Evolutionary conservation across 2,329 filamentous ascomycete genomes (phyloP).

Genomic region (Lasiodiplodia sp.): DNA sequence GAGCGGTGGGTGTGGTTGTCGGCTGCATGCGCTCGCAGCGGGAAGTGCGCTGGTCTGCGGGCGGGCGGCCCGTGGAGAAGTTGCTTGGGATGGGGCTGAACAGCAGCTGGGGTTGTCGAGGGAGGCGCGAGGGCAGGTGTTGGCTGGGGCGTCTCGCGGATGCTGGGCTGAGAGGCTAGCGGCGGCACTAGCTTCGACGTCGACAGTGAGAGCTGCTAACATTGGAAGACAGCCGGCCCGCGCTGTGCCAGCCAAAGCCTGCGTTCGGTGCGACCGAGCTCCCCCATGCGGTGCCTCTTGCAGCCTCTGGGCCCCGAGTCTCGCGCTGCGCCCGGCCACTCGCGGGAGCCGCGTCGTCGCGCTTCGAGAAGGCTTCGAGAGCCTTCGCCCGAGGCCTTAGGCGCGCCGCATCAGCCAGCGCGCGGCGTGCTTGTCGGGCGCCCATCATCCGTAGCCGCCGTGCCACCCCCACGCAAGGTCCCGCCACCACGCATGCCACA

Average conservation of each 20-base stretch:
- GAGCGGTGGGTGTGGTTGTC: constrained; percentile 30
- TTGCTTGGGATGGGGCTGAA: constrained; percentile 27
- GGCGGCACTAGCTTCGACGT: constrained; percentile 13
- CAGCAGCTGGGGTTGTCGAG: constrained; percentile 21
- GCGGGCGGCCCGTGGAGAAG: constrained; percentile 28
- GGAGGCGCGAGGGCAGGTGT: constrained; percentile 19
- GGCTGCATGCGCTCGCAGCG: constrained; percentile 32
- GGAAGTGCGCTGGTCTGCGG: constrained; percentile 41
- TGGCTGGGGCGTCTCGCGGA: constrained; percentile 17
- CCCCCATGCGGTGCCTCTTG: constrained; percentile 21
- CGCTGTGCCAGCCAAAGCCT: not conserved
- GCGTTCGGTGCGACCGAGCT: constrained; percentile 14
- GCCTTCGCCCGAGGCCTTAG: not conserved
- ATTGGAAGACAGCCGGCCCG: constrained; percentile 13
- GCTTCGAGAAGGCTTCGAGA: constrained; percentile 27
- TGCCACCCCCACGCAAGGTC: constrained; percentile 14
- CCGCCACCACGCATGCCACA: constrained; percentile 16
- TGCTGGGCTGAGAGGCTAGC: constrained; percentile 12
- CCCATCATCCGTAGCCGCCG: not conserved
- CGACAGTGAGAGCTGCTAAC: constrained; percentile 1
- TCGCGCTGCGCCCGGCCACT: not conserved
- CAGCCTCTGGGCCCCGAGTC: constrained; percentile 6
- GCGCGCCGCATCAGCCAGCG: constrained; percentile 2
- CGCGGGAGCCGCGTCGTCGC: not conserved
- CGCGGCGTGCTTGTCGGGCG: not conserved